A percentile compares a stretch with the other conserved stretches of the same genome.
Evolutionary conservation across 495 filamentous ascomycete genomes (phyloP).

Genomic region (Aspergillus bertholletiae): DNA sequence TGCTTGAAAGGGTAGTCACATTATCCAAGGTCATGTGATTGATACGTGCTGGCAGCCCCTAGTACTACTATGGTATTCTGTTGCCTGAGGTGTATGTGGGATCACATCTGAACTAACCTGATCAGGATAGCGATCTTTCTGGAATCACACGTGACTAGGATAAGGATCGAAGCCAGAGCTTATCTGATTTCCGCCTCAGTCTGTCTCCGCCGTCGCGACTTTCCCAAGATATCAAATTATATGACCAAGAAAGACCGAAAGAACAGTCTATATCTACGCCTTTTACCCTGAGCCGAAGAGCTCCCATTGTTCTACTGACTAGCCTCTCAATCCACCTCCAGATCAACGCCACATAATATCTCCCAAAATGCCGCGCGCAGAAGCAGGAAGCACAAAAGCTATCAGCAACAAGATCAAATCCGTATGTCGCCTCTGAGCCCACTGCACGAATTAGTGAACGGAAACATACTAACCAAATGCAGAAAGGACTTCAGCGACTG

Average conservation of each 20-base stretch:
- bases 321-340: no score
- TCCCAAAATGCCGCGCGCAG: conserved; percentile 83
- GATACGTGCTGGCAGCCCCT: no score
- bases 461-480: conserved; percentile 16
- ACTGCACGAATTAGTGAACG: background rate
- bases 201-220: background rate
- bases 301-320: no score
- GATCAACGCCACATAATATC: background rate
- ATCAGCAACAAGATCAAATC: conserved; percentile 82
- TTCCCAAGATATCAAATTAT: background rate
- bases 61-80: no score
- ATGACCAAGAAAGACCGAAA: no score
- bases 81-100: no score
- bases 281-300: no score
- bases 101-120: no score
- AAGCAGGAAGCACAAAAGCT: conserved; percentile 82
- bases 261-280: no score
- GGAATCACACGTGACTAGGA: background rate
- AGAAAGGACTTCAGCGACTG: conserved; percentile 66
- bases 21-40: no score
- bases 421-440: conserved; percentile 11
- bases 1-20: no score
- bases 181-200: background rate
- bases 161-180: background rate
- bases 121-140: no score